Conservation (phyloP, 106 monocot genomes). For the Dioscorea dumetorum region DNA sequence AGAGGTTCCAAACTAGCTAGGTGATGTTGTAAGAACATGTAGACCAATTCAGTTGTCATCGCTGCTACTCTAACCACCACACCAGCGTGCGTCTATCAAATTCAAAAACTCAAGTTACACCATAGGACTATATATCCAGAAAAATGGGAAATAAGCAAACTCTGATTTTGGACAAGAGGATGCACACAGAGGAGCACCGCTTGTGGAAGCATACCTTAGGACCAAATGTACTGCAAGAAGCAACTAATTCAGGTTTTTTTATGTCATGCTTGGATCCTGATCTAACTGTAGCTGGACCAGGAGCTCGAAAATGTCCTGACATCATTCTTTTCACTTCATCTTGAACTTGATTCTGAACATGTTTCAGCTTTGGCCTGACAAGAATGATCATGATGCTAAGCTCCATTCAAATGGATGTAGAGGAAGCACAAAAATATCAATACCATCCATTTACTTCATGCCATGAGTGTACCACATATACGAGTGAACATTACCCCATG, state of each 20-base stretch:
- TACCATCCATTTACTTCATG: not conserved
- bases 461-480: not conserved
- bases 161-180: not conserved
- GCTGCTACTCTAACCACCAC: slow-evolving; percentile 65
- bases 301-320: slow-evolving; percentile 38
- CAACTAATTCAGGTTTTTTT: slow-evolving; percentile 44
- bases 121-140: not conserved
- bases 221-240: slow-evolving; percentile 91
- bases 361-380: slow-evolving; percentile 69
- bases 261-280: slow-evolving; percentile 11
- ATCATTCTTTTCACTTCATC: slow-evolving; percentile 70
- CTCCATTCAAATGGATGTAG: not conserved
- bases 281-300: slow-evolving; percentile 14
- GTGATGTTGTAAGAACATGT: slow-evolving; percentile 46
- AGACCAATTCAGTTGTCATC: slow-evolving; percentile 57
- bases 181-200: too few relatives aligned
- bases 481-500: slow-evolving; percentile 39
- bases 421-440: too few relatives aligned
- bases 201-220: slow-evolving; percentile 36
- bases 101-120: too few relatives aligned
- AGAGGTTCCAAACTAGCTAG: slow-evolving; percentile 55
- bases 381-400: not conserved
- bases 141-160: not conserved
- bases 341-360: slow-evolving; percentile 46
- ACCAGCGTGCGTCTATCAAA: slow-evolving; percentile 53